Conservation (phyloP, 768 basidiomycete species). For the Serendipita indica region DNA sequence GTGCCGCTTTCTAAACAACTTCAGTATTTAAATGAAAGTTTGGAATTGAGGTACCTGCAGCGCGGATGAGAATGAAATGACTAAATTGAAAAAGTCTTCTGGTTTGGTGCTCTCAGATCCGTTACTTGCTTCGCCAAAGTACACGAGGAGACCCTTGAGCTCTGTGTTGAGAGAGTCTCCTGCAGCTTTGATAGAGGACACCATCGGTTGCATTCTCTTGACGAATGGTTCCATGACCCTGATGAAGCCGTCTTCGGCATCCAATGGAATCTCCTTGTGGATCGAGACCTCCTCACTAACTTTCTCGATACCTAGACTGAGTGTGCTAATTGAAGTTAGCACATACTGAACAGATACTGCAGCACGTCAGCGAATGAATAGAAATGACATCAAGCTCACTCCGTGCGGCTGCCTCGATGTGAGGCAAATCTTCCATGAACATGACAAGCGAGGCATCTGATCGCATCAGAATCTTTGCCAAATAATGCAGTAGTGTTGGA, state of each 20-base stretch:
- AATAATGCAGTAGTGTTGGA: slow-evolving; percentile 81
- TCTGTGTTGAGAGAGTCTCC: slow-evolving; percentile 41
- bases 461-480: slow-evolving; percentile 59
- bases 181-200: slow-evolving; percentile 55
- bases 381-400: slow-evolving; percentile 29
- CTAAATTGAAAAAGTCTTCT: slow-evolving; percentile 68
- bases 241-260: slow-evolving; percentile 45
- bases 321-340: slow-evolving; percentile 40
- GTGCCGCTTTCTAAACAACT: slow-evolving; percentile 43
- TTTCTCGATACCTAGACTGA: slow-evolving; percentile 41
- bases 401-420: slow-evolving; percentile 69
- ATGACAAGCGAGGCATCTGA: slow-evolving; percentile 47
- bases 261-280: slow-evolving; percentile 24
- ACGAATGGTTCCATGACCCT: slow-evolving; percentile 57
- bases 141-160: slow-evolving; percentile 42
- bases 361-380: not conserved
- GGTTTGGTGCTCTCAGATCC: slow-evolving; percentile 47
- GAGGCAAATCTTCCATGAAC: slow-evolving; percentile 70
- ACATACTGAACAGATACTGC: slow-evolving; percentile 63
- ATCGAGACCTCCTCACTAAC: slow-evolving; percentile 41
- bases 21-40: not conserved
- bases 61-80: slow-evolving; percentile 58
- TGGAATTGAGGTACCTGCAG: slow-evolving; percentile 37
- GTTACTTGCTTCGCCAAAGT: slow-evolving; percentile 65
- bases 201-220: slow-evolving; percentile 31